Base-by-base conservation (phyloP, 2,329 filamentous ascomycete genomes). In the Neopestalotiopsis clavispora region DNA sequence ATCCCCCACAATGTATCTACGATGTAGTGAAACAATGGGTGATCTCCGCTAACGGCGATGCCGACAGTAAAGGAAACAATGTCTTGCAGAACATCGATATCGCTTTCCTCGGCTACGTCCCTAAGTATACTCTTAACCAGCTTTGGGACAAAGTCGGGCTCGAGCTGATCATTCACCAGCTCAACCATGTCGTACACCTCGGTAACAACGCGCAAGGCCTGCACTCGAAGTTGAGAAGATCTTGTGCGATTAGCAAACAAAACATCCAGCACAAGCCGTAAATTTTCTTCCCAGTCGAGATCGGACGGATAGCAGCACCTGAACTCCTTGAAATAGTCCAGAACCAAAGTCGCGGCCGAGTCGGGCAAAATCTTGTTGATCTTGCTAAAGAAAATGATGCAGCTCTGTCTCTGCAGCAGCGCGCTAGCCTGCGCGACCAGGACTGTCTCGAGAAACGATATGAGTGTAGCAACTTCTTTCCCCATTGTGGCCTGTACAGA, bases 271-370 rank as follows among this genome's bases (percentile, higher is more conserved):
- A 94, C 84, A 32, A 88, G 80, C 17, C 82, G 81, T 67, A 92
- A 83, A 66, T 93, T 92, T 2, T 85, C 80, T 70, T 91, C 85
- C 92, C 92, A 94, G 45, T 88, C 83, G 61, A 85, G 79, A 73
- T 93, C 91, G 0, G 92, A 92, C 2, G 92, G 92, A 59, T 91
- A 91, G 73, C 92, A 92, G 74, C 89, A 90, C 60, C 91, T 85
- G 71, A 92, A 91, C 66, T 92, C 88, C 67, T 87, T 86, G 71
- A 91, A 92, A 75, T 93, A 89, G 59, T 89, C 86, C 58, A 94
- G 85, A 30, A 94, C 86, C 12, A 91, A 82, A 61, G 86, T 86
- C 1, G 87, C 90, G 9, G 89, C 87, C 4, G 87, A 86, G 75
- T 94, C 90, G 5, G 90, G 89, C 9, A 94, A 84, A 45, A 89